Conservation (phyloP, 352 stramenopile genomes). For the Blastocystis sp. region DNA sequence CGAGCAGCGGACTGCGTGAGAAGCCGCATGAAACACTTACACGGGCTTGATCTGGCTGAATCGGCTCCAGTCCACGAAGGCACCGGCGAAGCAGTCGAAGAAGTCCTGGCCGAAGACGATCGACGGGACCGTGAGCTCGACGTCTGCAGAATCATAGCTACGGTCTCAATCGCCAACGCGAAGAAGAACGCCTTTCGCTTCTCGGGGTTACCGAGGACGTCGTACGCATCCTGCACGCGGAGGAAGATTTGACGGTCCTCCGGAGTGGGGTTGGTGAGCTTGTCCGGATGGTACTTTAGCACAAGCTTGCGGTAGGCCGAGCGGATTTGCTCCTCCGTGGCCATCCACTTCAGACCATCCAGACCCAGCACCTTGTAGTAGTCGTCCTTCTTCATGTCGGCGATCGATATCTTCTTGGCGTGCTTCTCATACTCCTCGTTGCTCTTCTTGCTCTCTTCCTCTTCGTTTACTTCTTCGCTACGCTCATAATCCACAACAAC, state of each 20-base stretch:
- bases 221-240: conserved; percentile 78
- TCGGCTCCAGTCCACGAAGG: conserved; percentile 25
- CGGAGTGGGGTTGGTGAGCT: conserved; percentile 74
- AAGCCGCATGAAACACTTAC: conserved; percentile 68
- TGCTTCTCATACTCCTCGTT: conserved; percentile 4
- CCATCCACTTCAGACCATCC: conserved; percentile 69
- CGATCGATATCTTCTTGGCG: neutral
- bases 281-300: conserved; percentile 81
- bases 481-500: neutral
- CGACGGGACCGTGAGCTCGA: conserved; percentile 33
- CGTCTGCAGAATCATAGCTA: conserved; percentile 64
- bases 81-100: conserved; percentile 72
- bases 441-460: neutral
- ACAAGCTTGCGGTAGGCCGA: conserved; percentile 78
- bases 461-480: neutral
- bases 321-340: conserved; percentile 71
- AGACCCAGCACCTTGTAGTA: conserved; percentile 72
- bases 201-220: conserved; percentile 75
- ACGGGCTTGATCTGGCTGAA: conserved; percentile 56
- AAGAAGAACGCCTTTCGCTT: conserved; percentile 73
- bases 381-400: conserved; percentile 69
- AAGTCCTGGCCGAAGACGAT: conserved; percentile 75
- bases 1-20: conserved; percentile 74
- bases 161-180: neutral
- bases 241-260: conserved; percentile 76